Base-by-base conservation (phyloP, 306 rosid genomes). In the Oxytropis ochrocephala region DNA sequence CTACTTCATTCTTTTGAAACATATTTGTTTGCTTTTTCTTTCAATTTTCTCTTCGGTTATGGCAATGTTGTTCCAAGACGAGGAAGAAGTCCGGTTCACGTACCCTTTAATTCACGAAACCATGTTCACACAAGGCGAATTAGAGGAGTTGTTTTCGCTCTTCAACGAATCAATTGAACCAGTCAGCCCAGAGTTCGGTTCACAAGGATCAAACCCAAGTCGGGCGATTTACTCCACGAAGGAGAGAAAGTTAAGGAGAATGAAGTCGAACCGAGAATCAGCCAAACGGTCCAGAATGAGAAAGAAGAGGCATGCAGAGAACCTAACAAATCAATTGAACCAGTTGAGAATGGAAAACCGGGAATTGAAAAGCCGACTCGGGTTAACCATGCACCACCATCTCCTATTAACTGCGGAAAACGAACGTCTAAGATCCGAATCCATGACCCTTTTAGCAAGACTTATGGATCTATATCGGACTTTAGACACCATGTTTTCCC, bases 231-330 rank as follows among this genome's bases (percentile, higher is more conserved):
- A 74, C 78, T 69, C 87, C 0, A 55, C 54, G 0, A 56, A 53
- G 7, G 95, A 90, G 73, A 79, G 75, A 72, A 82, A 69, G 78
- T 62, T 64, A 6, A 76, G 81, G 62, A 86, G 95, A 53, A 88
- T 17, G 92, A 13, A 24, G 33, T 88, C 86, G 17, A 90, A 90
- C 77, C 82, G 95, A 16, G 86, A 88, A 46, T 90, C 96, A 0
- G 96, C 96, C 47, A 65, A 80, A 19, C 78, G 87, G 67, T 88
- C 91, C 49, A 84, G 96, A 6, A 81, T 80, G 88, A 75, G 92
- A 76, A 90, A 86, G 87, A 90, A 90, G 90, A 77, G 63, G 42
- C 85, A 70, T 48, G 21, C 67, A 8, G 90, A 88, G 75, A 75
- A 84, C 58, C 74, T 88, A 48, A 80, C 65, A 35, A 76, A 19